Base-by-base conservation (phyloP, 352 stramenopile genomes). In the Peronospora destructor region DNA sequence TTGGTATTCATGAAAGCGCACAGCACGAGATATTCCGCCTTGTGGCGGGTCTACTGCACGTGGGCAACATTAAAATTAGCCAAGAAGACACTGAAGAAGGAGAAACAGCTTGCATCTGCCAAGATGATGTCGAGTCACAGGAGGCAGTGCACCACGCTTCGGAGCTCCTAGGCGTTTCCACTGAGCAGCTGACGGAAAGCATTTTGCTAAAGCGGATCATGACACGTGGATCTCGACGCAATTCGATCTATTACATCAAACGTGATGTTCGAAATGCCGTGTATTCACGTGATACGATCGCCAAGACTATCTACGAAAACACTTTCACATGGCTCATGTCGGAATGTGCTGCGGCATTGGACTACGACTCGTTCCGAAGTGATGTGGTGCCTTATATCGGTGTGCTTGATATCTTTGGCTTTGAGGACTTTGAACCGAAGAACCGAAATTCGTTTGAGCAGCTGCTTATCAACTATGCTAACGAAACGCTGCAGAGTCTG, bases 331-430 rank as follows among this genome's bases (percentile, higher is more conserved):
- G 82, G 80, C 71, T 96, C 23, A 94, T 96, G 74, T 67, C 70
- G 32, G 77, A 90, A 49, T 94, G 83, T 21, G 82, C 79, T 26
- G 79, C 59, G 3, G 75, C 80, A 6, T 52, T 94, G 32, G 79
- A 91, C 53, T 87, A 91, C 60, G 73, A 90, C 68, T 68, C 91
- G 59, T 73, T 80, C 43, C 79, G 81, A 25, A 84, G 71, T 42
- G 79, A 89, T 44, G 80, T 89, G 35, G 67, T 90, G 25, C 79
- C 85, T 28, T 87, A 95, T 75, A 94, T 96, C 51, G 85, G 84
- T 12, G 83, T 96, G 21, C 68, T 96, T 16, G 87, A 96, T 66
- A 96, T 96, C 40, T 96, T 96, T 53, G 87, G 87, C 12, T 96
- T 96, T 56, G 87, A 96, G 54, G 84, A 87, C 43, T 93, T 96